Evolutionary conservation across 768 basidiomycete genomes (phyloP).

Genomic region (Mycena pura): DNA sequence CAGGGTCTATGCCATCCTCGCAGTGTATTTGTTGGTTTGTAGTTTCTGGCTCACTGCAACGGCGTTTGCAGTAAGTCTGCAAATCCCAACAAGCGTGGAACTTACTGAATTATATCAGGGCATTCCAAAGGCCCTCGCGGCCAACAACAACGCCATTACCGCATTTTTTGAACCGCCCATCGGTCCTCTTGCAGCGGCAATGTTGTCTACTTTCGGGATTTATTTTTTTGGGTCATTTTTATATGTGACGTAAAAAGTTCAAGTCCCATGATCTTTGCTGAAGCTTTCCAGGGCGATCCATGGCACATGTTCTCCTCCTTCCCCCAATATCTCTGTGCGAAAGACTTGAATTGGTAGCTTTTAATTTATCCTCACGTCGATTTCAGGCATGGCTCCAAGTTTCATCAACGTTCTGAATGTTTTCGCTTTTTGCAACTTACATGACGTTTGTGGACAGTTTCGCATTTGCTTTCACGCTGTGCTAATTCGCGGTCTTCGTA

Average conservation of each 20-base stretch:
- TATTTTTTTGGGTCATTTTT: conserved; percentile 80
- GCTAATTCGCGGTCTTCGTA: conserved; percentile 31
- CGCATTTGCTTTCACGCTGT: neutral
- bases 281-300: conserved; percentile 73
- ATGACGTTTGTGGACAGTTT: conserved; percentile 62
- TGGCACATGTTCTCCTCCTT: conserved; percentile 98
- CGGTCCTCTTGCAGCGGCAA: conserved; percentile 82
- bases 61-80: conserved; percentile 68
- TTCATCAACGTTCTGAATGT: conserved; percentile 95
- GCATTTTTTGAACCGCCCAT: conserved; percentile 77
- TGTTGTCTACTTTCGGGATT: conserved; percentile 90
- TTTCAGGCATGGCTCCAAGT: conserved; percentile 72
- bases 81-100: neutral
- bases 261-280: neutral
- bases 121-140: conserved; percentile 57
- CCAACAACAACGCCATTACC: conserved; percentile 55
- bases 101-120: conserved; percentile 38
- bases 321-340: conserved; percentile 77
- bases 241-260: neutral
- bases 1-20: conserved; percentile 81
- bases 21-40: conserved; percentile 85
- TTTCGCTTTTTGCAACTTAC: conserved; percentile 96
- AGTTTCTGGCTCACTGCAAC: conserved; percentile 82
- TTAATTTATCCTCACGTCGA: neutral
- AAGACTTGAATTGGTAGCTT: neutral